phyloP scores from a whole-genome alignment of 306 rosid genomes.

The Pterocarpus macrocarpus region DNA sequence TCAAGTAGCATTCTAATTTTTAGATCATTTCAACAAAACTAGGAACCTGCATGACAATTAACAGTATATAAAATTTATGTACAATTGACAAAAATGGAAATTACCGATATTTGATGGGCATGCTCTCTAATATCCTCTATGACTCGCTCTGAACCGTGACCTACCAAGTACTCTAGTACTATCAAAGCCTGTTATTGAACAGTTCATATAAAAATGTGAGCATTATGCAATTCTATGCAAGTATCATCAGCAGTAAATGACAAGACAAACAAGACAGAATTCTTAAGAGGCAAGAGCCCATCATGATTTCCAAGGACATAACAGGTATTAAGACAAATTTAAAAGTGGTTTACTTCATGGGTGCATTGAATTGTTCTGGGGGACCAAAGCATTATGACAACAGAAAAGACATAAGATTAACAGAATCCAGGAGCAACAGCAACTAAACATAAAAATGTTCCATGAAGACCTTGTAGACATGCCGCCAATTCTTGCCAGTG shows the following conservation, averaged over 20 bases:
- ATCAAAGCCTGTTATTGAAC: constrained; percentile 72
- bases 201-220: constrained; percentile 22
- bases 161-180: constrained; percentile 84
- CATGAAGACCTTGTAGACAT: constrained; percentile 81
- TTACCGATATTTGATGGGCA: constrained; percentile 86
- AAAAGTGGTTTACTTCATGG: constrained; percentile 6
- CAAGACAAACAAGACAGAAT: constrained; percentile 11
- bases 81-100: constrained; percentile 24
- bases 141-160: constrained; percentile 88
- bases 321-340: neutral
- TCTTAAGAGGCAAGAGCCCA: neutral
- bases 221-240: neutral
- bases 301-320: constrained; percentile 1
- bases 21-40: constrained; percentile 15
- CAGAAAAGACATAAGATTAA: neutral
- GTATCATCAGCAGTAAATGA: constrained; percentile 15
- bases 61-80: constrained; percentile 28
- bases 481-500: constrained; percentile 97
- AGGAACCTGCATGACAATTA: neutral
- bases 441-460: constrained; percentile 26
- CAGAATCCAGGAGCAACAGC: constrained; percentile 15
- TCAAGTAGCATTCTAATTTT: constrained; percentile 37
- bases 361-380: neutral
- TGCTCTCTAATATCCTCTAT: constrained; percentile 89
- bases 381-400: neutral